Percentiles rank a stretch among this genome's conserved stretches.
Evolutionary conservation across 768 basidiomycete genomes (phyloP).

Genomic region (Leccinum boreale): DNA sequence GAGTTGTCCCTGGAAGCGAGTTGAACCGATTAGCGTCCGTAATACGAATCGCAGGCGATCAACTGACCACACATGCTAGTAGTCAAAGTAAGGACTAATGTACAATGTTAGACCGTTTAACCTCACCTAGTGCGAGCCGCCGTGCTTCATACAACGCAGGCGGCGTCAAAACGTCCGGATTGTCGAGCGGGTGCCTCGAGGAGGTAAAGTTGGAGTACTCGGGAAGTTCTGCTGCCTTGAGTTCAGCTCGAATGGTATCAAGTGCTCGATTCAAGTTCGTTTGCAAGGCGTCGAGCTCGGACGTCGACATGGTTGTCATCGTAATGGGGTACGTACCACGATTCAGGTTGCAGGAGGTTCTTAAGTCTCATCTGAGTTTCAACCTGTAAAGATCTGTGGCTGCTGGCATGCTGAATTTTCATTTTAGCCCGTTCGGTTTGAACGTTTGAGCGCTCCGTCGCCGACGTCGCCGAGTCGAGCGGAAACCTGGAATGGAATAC

Average conservation of each 20-base stretch:
- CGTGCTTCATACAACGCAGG: background rate
- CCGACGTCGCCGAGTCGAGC: too few relatives aligned
- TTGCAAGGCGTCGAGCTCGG: background rate
- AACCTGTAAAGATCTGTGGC: too few relatives aligned
- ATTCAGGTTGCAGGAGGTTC: too few relatives aligned
- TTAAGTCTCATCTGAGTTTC: too few relatives aligned
- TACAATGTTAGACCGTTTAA: background rate
- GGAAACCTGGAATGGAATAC: too few relatives aligned
- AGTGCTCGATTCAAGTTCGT: background rate
- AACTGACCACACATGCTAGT: background rate
- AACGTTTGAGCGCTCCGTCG: too few relatives aligned
- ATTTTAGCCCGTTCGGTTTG: too few relatives aligned
- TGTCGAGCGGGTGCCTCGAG: background rate
- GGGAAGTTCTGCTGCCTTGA: background rate
- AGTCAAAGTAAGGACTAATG: background rate
- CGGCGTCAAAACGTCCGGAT: background rate
- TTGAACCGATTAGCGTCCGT: background rate
- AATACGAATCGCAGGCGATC: background rate
- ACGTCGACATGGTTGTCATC: background rate
- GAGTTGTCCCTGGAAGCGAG: background rate
- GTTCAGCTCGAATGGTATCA: background rate
- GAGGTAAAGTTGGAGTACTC: background rate
- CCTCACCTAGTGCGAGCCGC: background rate
- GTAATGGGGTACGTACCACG: too few relatives aligned
- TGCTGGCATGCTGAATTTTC: too few relatives aligned